Evolutionary conservation across 2,329 filamentous ascomycete species (phyloP), one percentile per base, ranked within the genome.

Genomic region (Clonostachys solani): DNA sequence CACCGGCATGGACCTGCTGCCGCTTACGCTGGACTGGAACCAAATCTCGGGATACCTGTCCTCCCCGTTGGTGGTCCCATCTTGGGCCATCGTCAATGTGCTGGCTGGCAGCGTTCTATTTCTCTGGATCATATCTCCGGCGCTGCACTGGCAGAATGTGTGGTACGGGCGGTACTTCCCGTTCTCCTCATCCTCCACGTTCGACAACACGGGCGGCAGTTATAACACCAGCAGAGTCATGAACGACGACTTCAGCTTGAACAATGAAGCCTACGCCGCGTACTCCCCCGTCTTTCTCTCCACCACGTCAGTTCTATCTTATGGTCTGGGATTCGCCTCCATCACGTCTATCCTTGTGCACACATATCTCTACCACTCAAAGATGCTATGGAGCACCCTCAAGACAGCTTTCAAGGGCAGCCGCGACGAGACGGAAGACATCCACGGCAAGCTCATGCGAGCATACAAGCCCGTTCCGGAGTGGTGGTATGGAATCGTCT

Each of bases 11-110:
- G 81, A 78, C 1, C 64, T 87, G 13, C 69, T 86, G 29, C 83
- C 83, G 9, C 73, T 86, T 12, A 84, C 82, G 0, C 81, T 87
- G 48, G 83, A 87, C 63, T 87, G 84, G 83, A 77, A 74, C 44
- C 72, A 80, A 45, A 69, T 84, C 49, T 73, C 76, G 2, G 80
- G 75, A 12, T 84, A 77, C 55, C 67, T 79, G 45, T 61, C 64
- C 12, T 78, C 73, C 15, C 81, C 80, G 6, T 62, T 84, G 19
- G 80, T 82, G 48, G 72, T 77, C 2, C 81, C 81, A 3, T 81
- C 75, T 60, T 78, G 81, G 56, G 80, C 80, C 13, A 77, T 83
- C 47, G 71, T 74, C 46, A 86, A 85, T 54, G 80, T 80, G 3
- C 52, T 79, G 13, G 70, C 79, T 44, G 65, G 81, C 3, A 50